These are phyloP conservation scores for Geranium brycei DNA, from an alignment of 345 rosid genomes.

Conservation along the genomic window DNA sequence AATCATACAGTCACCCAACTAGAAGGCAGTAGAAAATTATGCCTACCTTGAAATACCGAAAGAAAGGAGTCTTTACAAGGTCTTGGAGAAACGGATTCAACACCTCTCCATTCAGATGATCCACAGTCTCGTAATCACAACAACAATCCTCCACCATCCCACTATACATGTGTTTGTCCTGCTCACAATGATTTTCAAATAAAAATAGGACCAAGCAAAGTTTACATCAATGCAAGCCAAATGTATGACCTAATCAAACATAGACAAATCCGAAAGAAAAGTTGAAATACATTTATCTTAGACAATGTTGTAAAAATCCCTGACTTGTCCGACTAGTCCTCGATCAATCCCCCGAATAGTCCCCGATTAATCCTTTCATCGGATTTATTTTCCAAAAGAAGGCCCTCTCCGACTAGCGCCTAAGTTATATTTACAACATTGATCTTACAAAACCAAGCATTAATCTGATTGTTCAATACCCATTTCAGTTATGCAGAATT, in stretches of 20 bases:
- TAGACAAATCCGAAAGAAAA: not conserved
- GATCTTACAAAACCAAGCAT: too few species aligned
- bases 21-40: not conserved
- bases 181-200: constrained; percentile 1
- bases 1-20: not conserved
- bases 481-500: too few species aligned
- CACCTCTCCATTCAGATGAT: constrained; percentile 45
- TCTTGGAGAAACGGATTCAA: constrained; percentile 71
- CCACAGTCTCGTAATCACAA: constrained; percentile 84
- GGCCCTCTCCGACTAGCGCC: too few species aligned
- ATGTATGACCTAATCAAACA: not conserved
- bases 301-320: too few species aligned
- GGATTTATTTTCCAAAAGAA: too few species aligned
- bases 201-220: not conserved
- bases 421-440: too few species aligned
- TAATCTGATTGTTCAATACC: too few species aligned
- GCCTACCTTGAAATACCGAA: constrained; percentile 77
- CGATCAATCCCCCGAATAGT: too few species aligned
- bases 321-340: too few species aligned
- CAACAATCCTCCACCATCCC: constrained; percentile 88
- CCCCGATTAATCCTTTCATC: too few species aligned
- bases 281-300: too few species aligned
- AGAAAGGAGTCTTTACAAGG: constrained; percentile 71
- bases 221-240: not conserved
- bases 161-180: constrained; percentile 36